Conservation (phyloP, 1,139 yeast genomes). For the Hemisphaericaspora lyxosophila region DNA sequence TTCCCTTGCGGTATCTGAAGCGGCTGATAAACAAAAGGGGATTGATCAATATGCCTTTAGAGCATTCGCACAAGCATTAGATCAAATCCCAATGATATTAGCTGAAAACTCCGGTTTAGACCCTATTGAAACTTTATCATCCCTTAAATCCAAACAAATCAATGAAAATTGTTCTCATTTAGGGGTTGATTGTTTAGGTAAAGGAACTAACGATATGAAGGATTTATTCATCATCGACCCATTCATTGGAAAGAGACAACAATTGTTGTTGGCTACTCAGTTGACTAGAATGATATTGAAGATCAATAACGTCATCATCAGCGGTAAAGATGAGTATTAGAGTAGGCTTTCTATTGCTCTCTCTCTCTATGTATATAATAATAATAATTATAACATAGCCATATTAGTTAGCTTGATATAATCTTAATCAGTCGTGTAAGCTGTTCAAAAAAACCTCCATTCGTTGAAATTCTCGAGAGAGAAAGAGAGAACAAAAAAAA, state of each 20-base stretch:
- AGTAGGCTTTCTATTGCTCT: not conserved
- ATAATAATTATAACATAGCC: too few species aligned
- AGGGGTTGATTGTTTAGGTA: conserved; percentile 94
- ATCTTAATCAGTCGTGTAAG: too few species aligned
- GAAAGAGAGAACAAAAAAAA: too few species aligned
- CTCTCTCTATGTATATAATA: not conserved
- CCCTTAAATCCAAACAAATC: conserved; percentile 81
- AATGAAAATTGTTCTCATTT: conserved; percentile 66
- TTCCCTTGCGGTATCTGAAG: conserved; percentile 87
- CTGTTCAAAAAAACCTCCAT: too few species aligned
- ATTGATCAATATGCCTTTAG: conserved; percentile 98
- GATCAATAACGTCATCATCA: conserved; percentile 92
- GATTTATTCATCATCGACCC: conserved; percentile 95
- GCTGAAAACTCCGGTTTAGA: conserved; percentile 97
- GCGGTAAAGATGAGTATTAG: conserved; percentile 77
- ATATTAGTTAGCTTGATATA: too few species aligned
- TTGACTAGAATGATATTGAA: conserved; percentile 95
- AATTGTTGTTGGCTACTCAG: conserved; percentile 91
- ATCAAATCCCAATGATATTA: conserved; percentile 87
- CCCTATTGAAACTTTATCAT: conserved; percentile 86
- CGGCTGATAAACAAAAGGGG: conserved; percentile 90
- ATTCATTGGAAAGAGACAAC: conserved; percentile 94
- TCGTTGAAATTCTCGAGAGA: too few species aligned
- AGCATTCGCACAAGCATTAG: conserved; percentile 89
- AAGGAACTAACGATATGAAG: conserved; percentile 87